Base-by-base conservation (phyloP, 1,284 basidiomycete species). In the Uromyces viciae-fabae region DNA sequence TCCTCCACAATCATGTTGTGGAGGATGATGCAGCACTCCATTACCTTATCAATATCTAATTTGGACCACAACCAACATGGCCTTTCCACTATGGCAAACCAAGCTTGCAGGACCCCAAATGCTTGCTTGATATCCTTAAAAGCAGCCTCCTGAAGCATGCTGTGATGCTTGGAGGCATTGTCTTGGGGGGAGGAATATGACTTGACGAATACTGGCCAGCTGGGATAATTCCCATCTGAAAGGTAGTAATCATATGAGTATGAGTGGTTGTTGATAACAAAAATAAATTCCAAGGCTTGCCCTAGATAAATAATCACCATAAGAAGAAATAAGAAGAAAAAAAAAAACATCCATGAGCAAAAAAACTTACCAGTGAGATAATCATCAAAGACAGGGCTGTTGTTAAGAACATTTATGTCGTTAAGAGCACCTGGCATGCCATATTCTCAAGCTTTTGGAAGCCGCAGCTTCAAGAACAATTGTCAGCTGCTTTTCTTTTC, bases 61-160 rank as follows among this genome's bases (percentile, higher is more conserved):
- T 15, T 28, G 3, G n/a, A 22, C 66, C 66, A 69, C 28, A 69
- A 38, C 22, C 66, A 2, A 42, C 3, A 2, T 2, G 66, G 66
- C 3, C 28, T n/a, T 69, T 36, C 22, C 8, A 69, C 43, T 2
- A 69, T 69, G 4, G 66, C 36, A 11, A 36, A 69, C 3, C 31
- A 2, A 3, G 66, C 66, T 69, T 69, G 66, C 40, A 69, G 28
- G 22, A 69, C 66, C 19, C 66, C 66, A 69, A 69, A 69, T 2
- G 66, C 66, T 2, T 28, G 66, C 38, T 69, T 38, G 4, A 69
- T 42, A 22, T 69, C 66, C 36, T 69, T 69, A 19, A 14, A 2
- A 38, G 11, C 9, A 40, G 38, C 14, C 22, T 36, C 66, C 28
- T 69, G 66, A 17, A 69, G 31, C 14, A n/a, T 38, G 2, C 19